Conservation (phyloP, 192 early-diverging fungal genomes). For the Lobosporangium transversale region DNA sequence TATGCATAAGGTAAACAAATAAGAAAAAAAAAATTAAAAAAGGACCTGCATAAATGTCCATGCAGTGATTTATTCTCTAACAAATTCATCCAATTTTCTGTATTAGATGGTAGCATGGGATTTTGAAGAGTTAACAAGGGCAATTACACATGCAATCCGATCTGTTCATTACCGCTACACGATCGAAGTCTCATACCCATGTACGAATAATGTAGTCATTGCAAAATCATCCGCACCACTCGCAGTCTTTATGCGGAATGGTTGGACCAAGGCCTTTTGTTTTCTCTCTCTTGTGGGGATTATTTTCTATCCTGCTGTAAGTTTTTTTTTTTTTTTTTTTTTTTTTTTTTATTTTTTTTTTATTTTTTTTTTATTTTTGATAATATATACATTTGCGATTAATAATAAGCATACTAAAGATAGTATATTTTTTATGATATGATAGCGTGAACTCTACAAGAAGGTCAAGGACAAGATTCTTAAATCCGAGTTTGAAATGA, state of each 20-base stretch:
- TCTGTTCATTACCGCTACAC: conserved; percentile 27
- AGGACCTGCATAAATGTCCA: too few species aligned
- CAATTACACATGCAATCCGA: conserved; percentile 48
- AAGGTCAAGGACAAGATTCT: conserved; percentile 35
- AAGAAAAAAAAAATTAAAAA: not conserved
- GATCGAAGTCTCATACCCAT: conserved; percentile 35
- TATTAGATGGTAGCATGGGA: conserved; percentile 41
- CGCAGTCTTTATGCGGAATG: conserved; percentile 32
- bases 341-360: not conserved
- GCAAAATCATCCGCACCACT: conserved; percentile 33
- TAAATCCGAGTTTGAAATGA: conserved; percentile 47
- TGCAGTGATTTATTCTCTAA: not conserved
- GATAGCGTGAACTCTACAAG: conserved; percentile 39
- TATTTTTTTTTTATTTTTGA: not conserved
- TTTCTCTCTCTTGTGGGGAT: conserved; percentile 36
- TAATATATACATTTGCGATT: too few species aligned
- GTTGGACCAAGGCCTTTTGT: conserved; percentile 46
- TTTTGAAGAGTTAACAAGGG: conserved; percentile 44
- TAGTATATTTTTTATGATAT: not conserved
- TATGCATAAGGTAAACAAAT: conserved; percentile 47
- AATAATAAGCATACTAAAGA: too few species aligned
- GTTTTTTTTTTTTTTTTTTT: not conserved
- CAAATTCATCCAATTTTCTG: not conserved
- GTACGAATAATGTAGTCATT: conserved; percentile 47
- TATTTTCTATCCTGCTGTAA: conserved; percentile 51